Percentiles rank a stretch among this genome's conserved stretches.
Evolutionary conservation across 2,329 filamentous ascomycete genomes (phyloP).

Genomic region (Ambrosiella xylebori): DNA sequence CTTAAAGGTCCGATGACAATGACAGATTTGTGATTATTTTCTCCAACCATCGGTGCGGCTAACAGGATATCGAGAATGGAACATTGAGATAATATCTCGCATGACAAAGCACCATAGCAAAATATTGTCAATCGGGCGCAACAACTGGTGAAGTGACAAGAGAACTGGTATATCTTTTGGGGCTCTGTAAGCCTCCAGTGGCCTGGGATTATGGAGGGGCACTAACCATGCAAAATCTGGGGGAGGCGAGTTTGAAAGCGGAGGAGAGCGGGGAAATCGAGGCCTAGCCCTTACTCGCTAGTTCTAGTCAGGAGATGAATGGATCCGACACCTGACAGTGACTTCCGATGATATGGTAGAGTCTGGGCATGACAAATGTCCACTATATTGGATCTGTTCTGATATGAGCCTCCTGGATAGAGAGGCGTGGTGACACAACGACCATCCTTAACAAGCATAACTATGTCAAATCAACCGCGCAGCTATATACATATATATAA

Average conservation of each 20-base stretch:
- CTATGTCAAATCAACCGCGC: not conserved
- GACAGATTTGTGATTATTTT: too few relatives aligned
- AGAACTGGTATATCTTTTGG: not conserved
- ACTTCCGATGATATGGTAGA: not conserved
- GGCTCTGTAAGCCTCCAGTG: not conserved
- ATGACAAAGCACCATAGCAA: too few relatives aligned
- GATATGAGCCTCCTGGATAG: not conserved
- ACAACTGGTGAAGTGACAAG: not conserved
- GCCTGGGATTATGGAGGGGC: not conserved
- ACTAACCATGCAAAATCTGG: not conserved
- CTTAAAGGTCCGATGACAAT: too few relatives aligned
- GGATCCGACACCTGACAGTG: not conserved
- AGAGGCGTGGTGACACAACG: not conserved
- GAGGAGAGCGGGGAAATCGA: not conserved
- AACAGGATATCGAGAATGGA: too few relatives aligned
- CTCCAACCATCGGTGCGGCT: too few relatives aligned
- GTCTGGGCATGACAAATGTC: not conserved
- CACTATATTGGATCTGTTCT: not conserved
- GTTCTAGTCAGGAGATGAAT: not conserved
- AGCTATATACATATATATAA: too few relatives aligned
- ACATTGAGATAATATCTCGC: too few relatives aligned
- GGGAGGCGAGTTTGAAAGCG: not conserved
- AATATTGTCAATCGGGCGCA: too few relatives aligned
- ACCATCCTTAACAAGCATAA: not conserved
- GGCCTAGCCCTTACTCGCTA: not conserved